phyloP scores from a whole-genome alignment of 192 early-diverging fungal species.

The Allomyces arbusculus region DNA sequence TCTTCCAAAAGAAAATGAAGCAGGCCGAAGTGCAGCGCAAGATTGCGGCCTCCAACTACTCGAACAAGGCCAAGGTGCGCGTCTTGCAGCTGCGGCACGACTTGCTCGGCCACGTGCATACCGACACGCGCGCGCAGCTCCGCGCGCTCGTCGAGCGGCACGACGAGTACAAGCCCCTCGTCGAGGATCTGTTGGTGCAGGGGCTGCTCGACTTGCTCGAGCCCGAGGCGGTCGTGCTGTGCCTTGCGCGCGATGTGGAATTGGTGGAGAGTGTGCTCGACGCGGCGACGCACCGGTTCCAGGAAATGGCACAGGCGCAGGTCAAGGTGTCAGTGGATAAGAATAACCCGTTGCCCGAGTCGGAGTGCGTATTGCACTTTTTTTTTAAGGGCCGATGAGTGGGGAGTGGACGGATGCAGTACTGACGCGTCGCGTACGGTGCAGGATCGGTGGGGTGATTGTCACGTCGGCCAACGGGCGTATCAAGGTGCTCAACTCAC shows the following conservation, averaged over 20 bases:
- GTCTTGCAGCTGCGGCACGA: conserved; percentile 74
- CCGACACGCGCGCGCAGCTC: conserved; percentile 43
- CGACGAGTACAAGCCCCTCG: conserved; percentile 36
- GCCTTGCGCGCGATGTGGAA: conserved; percentile 47
- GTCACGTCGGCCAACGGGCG: conserved; percentile 51
- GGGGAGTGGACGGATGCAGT: not conserved
- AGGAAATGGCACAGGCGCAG: conserved; percentile 21
- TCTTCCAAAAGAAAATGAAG: conserved; percentile 92
- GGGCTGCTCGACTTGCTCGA: conserved; percentile 79
- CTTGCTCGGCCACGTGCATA: conserved; percentile 61
- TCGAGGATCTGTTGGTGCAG: conserved; percentile 60
- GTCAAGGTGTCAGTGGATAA: conserved; percentile 33
- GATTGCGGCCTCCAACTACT: conserved; percentile 66
- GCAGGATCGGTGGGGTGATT: conserved; percentile 74
- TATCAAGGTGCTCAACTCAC: conserved; percentile 73
- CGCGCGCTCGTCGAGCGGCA: conserved; percentile 30
- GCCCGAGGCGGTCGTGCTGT: conserved; percentile 39
- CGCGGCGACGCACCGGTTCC: conserved; percentile 26
- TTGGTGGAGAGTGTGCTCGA: conserved; percentile 35
- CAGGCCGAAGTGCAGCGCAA: conserved; percentile 70
- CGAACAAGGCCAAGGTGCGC: conserved; percentile 87
- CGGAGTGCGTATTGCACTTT: conserved; percentile 16
- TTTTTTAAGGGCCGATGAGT: not conserved
- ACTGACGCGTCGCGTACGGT: not conserved
- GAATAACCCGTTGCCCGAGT: conserved; percentile 43